A percentile compares a stretch with the other conserved stretches of the same genome.
Evolutionary conservation across 2,329 filamentous ascomycete genomes (phyloP).

Genomic region (Verticillium dahliae): DNA sequence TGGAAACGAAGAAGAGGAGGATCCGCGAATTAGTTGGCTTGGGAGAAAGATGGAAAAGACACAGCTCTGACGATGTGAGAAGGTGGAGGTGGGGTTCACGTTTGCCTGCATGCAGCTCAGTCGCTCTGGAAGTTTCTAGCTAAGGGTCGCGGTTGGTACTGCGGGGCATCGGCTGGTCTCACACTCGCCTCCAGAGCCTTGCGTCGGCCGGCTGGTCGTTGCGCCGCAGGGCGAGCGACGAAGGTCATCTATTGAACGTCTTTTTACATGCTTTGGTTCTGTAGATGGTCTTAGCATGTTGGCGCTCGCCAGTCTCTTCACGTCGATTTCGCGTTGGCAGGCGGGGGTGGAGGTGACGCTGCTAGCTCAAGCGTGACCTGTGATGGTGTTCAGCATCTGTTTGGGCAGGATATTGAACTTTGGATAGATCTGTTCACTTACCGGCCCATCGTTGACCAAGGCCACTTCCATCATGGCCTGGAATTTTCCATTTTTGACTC

Average conservation of each 20-base stretch:
- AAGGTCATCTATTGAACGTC: too few species aligned
- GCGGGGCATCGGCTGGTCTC: background rate
- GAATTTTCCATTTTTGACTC: slow-evolving; percentile 91
- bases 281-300: background rate
- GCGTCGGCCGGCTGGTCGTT: background rate
- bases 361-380: slow-evolving; percentile 15
- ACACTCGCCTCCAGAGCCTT: background rate
- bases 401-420: background rate
- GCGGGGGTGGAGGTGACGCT: slow-evolving; percentile 4
- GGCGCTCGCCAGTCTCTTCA: background rate
- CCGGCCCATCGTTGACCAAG: slow-evolving; percentile 77
- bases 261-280: background rate
- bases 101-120: background rate
- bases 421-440: slow-evolving; percentile 21
- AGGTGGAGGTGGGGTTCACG: background rate
- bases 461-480: slow-evolving; percentile 99
- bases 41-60: background rate
- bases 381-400: background rate
- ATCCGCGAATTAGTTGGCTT: background rate
- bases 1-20: background rate
- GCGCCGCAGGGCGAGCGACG: too few species aligned
- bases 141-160: background rate
- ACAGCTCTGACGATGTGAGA: background rate
- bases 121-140: slow-evolving; percentile 3
- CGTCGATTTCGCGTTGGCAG: background rate